Percentiles rank a stretch among this genome's conserved stretches.
Evolutionary conservation across 495 filamentous ascomycete genomes (phyloP).

Genomic region (Penicillium paxilli): DNA sequence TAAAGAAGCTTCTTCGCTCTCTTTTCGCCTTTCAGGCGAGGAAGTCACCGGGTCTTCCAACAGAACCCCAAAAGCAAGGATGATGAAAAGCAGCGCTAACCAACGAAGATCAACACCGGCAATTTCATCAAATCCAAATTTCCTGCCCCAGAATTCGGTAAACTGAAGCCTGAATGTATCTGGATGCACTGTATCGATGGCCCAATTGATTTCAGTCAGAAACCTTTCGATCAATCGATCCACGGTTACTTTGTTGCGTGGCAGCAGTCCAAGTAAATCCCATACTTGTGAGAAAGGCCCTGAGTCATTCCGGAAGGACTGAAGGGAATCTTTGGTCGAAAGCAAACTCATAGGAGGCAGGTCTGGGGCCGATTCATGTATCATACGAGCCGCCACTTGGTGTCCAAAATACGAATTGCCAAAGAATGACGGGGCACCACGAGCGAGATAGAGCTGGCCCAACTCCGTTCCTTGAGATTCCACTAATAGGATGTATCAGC

Average conservation of each 20-base stretch:
- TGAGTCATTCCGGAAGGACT: slow-evolving; percentile 17
- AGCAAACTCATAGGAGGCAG: slow-evolving; percentile 16
- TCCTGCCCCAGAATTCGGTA: slow-evolving; percentile 15
- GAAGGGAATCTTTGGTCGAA: slow-evolving; percentile 15
- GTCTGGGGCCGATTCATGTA: slow-evolving; percentile 17
- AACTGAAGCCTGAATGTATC: slow-evolving; percentile 14
- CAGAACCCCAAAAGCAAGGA: slow-evolving; percentile 15
- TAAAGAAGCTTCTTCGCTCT: slow-evolving; percentile 17
- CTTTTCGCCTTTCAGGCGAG: slow-evolving; percentile 15
- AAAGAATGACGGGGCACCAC: slow-evolving; percentile 16
- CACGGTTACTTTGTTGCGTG: slow-evolving; percentile 17
- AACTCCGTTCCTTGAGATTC: slow-evolving; percentile 10
- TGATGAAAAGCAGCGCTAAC: slow-evolving; percentile 16
- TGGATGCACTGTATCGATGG: slow-evolving; percentile 15
- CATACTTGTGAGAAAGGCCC: slow-evolving; percentile 18
- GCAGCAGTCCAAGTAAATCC: slow-evolving; percentile 15
- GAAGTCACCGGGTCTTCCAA: slow-evolving; percentile 4
- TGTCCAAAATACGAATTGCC: slow-evolving; percentile 20
- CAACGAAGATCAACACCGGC: slow-evolving; percentile 16
- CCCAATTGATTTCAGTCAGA: slow-evolving; percentile 15
- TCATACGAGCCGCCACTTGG: slow-evolving; percentile 18
- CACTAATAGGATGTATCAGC: background rate
- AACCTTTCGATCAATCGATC: slow-evolving; percentile 17
- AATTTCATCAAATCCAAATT: slow-evolving; percentile 20
- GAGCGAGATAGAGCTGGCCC: slow-evolving; percentile 15